These are phyloP conservation scores for Paraphoma chrysanthemicola DNA, from an alignment of 2,329 filamentous ascomycete species.

Conservation along the genomic window DNA sequence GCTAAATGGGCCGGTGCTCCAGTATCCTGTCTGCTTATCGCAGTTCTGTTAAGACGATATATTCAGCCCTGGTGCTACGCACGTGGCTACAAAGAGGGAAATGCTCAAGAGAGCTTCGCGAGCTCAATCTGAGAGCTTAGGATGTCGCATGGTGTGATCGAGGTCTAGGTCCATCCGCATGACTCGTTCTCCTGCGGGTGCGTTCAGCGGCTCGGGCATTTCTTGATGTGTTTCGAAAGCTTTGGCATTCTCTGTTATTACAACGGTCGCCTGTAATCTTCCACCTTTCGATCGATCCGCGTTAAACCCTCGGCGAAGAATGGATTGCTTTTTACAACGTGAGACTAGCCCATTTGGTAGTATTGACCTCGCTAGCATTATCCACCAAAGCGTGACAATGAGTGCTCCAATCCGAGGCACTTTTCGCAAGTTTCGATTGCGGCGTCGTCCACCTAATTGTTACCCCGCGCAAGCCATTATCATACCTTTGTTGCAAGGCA, in stretches of 20 bases:
- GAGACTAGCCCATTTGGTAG: too few relatives aligned
- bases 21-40: conserved; percentile 31
- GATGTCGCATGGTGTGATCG: conserved; percentile 25
- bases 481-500: too few relatives aligned
- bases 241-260: conserved; percentile 20
- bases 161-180: conserved; percentile 23
- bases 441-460: too few relatives aligned
- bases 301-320: conserved; percentile 1
- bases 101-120: too few relatives aligned
- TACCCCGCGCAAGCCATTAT: too few relatives aligned
- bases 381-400: too few relatives aligned
- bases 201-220: conserved; percentile 17
- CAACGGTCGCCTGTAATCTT: conserved; percentile 16
- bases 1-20: conserved; percentile 34
- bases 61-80: conserved; percentile 6
- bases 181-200: conserved; percentile 23
- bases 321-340: too few relatives aligned
- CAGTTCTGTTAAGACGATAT: conserved; percentile 18
- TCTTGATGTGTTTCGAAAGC: conserved; percentile 17
- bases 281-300: not conserved
- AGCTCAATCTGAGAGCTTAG: too few relatives aligned
- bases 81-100: conserved; percentile 5
- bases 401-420: too few relatives aligned
- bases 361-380: too few relatives aligned
- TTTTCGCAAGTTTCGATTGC: too few relatives aligned